Evolutionary conservation across 2,329 filamentous ascomycete species (phyloP).

Genomic region (Aschersonia sp.): DNA sequence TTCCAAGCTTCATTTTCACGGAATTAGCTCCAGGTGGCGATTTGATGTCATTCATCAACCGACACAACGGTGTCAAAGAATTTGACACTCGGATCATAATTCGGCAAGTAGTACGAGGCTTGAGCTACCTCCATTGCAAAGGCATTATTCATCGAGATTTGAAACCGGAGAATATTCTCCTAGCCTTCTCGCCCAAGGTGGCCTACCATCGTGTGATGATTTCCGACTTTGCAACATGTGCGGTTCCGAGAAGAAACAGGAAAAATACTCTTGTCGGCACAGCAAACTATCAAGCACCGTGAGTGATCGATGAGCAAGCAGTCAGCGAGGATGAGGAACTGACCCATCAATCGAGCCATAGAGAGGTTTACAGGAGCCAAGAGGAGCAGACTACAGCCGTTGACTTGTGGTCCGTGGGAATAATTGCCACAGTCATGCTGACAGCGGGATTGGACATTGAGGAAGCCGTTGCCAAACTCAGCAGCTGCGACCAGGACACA

Average conservation of each 20-base stretch:
- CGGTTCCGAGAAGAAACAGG: constrained; percentile 23
- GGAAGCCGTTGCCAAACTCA: constrained; percentile 10
- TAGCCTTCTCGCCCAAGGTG: constrained; percentile 28
- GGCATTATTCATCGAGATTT: constrained; percentile 37
- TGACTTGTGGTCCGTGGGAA: constrained; percentile 38
- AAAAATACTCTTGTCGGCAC: constrained; percentile 32
- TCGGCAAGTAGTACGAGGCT: constrained; percentile 29
- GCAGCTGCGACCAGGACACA: constrained; percentile 11
- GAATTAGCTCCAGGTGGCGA: constrained; percentile 42
- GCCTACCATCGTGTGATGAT: constrained; percentile 31
- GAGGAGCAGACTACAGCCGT: constrained; percentile 20
- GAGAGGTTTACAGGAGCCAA: constrained; percentile 19
- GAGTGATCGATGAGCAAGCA: constrained; percentile 9
- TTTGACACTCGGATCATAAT: constrained; percentile 29
- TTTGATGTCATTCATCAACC: constrained; percentile 31
- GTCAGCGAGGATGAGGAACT: neutral
- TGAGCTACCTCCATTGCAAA: constrained; percentile 33
- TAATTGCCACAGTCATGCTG: constrained; percentile 25
- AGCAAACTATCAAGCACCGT: constrained; percentile 34
- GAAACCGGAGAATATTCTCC: constrained; percentile 38
- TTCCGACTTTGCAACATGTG: constrained; percentile 37
- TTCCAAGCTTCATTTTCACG: constrained; percentile 35
- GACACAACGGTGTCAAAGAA: constrained; percentile 17
- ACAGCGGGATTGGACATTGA: constrained; percentile 9
- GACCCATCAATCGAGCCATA: constrained; percentile 9